These are phyloP conservation scores for Pseudophaeomoniella oleicola DNA, from an alignment of 2,329 filamentous ascomycete genomes.

Conservation along the genomic window DNA sequence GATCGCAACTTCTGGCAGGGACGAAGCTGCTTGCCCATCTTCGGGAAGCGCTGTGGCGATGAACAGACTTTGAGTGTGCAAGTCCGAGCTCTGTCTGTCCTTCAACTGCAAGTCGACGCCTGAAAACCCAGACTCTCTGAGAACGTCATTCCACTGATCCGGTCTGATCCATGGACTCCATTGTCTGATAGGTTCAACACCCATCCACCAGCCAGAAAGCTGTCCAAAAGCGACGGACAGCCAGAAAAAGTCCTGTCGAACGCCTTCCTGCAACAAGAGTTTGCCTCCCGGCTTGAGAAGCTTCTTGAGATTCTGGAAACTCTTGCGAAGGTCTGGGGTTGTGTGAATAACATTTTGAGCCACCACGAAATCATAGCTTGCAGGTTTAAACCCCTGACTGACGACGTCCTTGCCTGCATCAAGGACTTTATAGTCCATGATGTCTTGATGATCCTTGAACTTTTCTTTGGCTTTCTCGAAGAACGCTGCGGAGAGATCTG, in stretches of 20 bases:
- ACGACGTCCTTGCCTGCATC: constrained; percentile 17
- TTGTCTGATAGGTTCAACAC: constrained; percentile 11
- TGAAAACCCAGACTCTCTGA: constrained; percentile 18
- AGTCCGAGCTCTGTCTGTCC: constrained; percentile 6
- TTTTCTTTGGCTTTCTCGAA: constrained; percentile 21
- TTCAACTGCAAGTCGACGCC: constrained; percentile 14
- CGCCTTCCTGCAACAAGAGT: constrained; percentile 29
- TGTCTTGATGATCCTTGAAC: constrained; percentile 13
- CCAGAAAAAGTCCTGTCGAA: constrained; percentile 10
- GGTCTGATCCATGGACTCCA: constrained; percentile 14
- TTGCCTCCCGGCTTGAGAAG: constrained; percentile 31
- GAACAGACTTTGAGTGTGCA: constrained; percentile 9
- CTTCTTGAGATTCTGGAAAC: constrained; percentile 18
- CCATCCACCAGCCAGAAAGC: constrained; percentile 22
- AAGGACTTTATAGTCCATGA: constrained; percentile 18
- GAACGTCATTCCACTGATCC: constrained; percentile 17
- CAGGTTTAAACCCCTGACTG: constrained; percentile 19
- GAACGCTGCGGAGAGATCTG: constrained; percentile 28
- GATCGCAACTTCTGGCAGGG: constrained; percentile 2
- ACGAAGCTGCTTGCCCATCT: neutral
- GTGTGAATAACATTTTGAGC: constrained; percentile 27
- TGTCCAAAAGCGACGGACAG: constrained; percentile 16
- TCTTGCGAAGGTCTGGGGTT: constrained; percentile 14
- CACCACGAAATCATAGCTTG: constrained; percentile 21
- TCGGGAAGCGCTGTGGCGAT: constrained; percentile 7